Percentiles rank a stretch among this genome's conserved stretches.
Evolutionary conservation across 2,329 filamentous ascomycete genomes (phyloP).

Genomic region (Aureobasidium pullulans): DNA sequence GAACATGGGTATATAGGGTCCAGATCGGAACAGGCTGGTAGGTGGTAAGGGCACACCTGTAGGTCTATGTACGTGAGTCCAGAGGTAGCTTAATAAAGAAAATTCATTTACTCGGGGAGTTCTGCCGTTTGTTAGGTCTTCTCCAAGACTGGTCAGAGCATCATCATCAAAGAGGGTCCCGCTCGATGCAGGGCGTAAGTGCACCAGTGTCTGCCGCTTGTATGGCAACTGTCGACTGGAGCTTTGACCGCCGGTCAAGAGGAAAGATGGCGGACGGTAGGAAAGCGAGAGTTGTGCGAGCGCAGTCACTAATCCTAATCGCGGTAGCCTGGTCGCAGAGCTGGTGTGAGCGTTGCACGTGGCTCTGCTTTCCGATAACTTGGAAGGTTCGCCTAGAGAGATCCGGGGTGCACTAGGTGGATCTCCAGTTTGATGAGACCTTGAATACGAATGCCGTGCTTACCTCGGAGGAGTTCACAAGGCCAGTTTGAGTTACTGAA

Average conservation of each 20-base stretch:
- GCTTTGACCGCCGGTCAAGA: background rate
- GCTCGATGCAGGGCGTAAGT: background rate
- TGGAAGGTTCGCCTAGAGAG: background rate
- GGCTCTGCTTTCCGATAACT: background rate
- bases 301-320: background rate
- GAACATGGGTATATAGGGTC: background rate
- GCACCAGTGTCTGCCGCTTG: background rate
- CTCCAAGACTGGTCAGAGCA: background rate
- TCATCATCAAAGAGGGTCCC: background rate
- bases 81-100: background rate
- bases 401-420: conserved; percentile 3
- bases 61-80: background rate
- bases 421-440: background rate
- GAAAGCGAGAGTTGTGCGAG: background rate
- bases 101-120: background rate
- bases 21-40: background rate
- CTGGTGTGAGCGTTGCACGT: background rate
- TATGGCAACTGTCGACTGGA: background rate
- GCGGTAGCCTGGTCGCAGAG: background rate
- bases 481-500: background rate
- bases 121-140: background rate
- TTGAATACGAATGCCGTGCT: background rate
- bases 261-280: background rate
- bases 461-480: background rate
- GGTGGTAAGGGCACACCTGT: background rate